A percentile compares a stretch with the other conserved stretches of the same genome.
These are phyloP conservation scores for Yarrowia osloensis DNA, from an alignment of 805 yeast species.

Conservation along the genomic window DNA sequence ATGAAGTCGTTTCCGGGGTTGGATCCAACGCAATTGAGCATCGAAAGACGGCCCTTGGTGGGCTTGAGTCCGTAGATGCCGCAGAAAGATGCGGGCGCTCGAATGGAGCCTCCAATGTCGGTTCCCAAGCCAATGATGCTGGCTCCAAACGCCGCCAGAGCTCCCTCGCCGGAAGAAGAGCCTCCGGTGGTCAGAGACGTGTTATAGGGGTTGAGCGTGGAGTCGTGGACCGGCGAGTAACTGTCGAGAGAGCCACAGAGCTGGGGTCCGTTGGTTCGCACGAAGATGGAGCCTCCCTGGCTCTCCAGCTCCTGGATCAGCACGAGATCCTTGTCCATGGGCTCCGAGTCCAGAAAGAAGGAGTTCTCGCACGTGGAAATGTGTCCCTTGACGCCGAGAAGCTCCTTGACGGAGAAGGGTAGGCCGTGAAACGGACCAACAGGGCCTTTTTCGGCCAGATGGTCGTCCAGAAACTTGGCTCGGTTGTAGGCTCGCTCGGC, in stretches of 20 bases:
- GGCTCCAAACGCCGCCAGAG: constrained; percentile 49
- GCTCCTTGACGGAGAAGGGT: constrained; percentile 62
- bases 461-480: constrained; percentile 58
- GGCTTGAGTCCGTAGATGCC: constrained; percentile 55
- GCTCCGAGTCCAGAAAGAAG: constrained; percentile 43
- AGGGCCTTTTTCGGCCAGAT: constrained; percentile 50
- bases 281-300: constrained; percentile 56
- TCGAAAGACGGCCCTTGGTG: constrained; percentile 48
- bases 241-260: constrained; percentile 55
- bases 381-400: constrained; percentile 51
- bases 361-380: constrained; percentile 51
- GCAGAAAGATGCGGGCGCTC: constrained; percentile 52
- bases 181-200: constrained; percentile 54
- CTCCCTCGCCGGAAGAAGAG: constrained; percentile 61
- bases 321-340: constrained; percentile 40
- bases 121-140: constrained; percentile 56
- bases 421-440: constrained; percentile 68
- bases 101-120: constrained; percentile 57
- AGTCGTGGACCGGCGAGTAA: constrained; percentile 49
- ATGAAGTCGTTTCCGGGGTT: constrained; percentile 46
- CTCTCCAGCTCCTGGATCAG: constrained; percentile 48
- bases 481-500: constrained; percentile 58
- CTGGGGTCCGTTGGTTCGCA: constrained; percentile 57
- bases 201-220: constrained; percentile 51
- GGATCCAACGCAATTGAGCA: constrained; percentile 38